Conservation (phyloP, 805 yeast genomes). For the Starmerella stellata region DNA sequence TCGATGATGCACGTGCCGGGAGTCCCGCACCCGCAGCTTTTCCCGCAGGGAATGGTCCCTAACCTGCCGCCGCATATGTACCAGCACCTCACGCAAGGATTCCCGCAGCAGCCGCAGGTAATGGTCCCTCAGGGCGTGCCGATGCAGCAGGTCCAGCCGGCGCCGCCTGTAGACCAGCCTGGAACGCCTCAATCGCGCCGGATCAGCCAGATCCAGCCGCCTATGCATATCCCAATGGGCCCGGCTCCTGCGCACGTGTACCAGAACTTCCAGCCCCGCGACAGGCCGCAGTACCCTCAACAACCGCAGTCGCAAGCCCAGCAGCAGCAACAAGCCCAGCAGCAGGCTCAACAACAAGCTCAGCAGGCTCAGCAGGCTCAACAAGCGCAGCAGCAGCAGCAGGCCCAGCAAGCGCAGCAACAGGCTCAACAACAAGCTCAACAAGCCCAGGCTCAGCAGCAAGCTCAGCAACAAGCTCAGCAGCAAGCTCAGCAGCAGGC, state of each 20-base stretch:
- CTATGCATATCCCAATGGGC: background rate
- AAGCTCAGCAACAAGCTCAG: too few species aligned
- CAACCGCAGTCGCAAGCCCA: too few species aligned
- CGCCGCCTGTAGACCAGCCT: background rate
- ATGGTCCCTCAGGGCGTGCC: background rate
- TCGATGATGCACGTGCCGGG: slow-evolving; percentile 4
- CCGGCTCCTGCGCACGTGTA: background rate
- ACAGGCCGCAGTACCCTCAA: background rate
- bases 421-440: too few species aligned
- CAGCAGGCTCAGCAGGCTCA: too few species aligned
- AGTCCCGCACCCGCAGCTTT: slow-evolving; percentile 3
- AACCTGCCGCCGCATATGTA: slow-evolving; percentile 1
- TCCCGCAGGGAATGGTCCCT: slow-evolving; percentile 7
- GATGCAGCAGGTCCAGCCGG: background rate
- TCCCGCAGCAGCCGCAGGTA: background rate
- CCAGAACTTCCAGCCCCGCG: background rate
- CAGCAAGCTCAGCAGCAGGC: too few species aligned
- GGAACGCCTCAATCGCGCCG: background rate
- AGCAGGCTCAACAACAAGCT: too few species aligned
- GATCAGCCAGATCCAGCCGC: background rate
- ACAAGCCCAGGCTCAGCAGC: too few species aligned
- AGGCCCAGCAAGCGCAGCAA: too few species aligned
- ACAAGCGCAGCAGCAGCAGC: too few species aligned
- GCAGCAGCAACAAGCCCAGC: too few species aligned
- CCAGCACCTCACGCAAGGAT: background rate